These are phyloP conservation scores for Talaromyces adpressus DNA, from an alignment of 495 filamentous ascomycete genomes.

Conservation along the genomic window DNA sequence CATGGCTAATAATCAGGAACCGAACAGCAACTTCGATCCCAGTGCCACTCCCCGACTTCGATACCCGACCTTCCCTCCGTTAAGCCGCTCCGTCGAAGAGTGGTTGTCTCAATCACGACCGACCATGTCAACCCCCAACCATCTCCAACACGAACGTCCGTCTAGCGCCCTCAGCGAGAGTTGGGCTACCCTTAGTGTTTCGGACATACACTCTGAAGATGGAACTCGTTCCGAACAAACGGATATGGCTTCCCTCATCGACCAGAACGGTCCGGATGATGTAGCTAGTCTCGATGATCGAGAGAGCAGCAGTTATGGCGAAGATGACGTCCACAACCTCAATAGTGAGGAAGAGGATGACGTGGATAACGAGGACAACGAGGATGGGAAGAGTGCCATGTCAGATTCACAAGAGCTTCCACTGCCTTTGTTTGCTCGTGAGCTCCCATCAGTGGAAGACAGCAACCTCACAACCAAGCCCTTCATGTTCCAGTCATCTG, in stretches of 20 bases:
- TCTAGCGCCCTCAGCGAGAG: slow-evolving; percentile 36
- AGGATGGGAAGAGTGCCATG: slow-evolving; percentile 23
- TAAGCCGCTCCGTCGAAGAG: slow-evolving; percentile 41
- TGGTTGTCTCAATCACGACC: slow-evolving; percentile 41
- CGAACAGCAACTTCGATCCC: slow-evolving; percentile 14
- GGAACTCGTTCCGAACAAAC: slow-evolving; percentile 39
- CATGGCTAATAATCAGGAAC: slow-evolving; percentile 38
- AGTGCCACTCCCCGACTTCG: slow-evolving; percentile 25
- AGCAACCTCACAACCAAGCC: slow-evolving; percentile 37
- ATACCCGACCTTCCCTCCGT: slow-evolving; percentile 39
- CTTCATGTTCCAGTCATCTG: slow-evolving; percentile 24
- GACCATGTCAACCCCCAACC: slow-evolving; percentile 33
- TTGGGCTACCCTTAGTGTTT: slow-evolving; percentile 41
- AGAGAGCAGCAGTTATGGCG: slow-evolving; percentile 32
- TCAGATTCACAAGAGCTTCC: slow-evolving; percentile 37
- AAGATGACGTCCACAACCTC: slow-evolving; percentile 25
- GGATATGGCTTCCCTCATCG: slow-evolving; percentile 38
- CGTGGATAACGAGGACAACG: slow-evolving; percentile 21
- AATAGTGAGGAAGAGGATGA: slow-evolving; percentile 22
- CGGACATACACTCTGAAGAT: slow-evolving; percentile 39
- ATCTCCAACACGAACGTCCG: slow-evolving; percentile 15
- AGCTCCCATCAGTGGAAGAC: slow-evolving; percentile 30
- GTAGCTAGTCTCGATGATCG: slow-evolving; percentile 40
- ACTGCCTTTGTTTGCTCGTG: slow-evolving; percentile 27
- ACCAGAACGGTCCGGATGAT: slow-evolving; percentile 37